Base-by-base conservation (phyloP, 2,329 filamentous ascomycete genomes). In the Rhytidhysteron rufulum region DNA sequence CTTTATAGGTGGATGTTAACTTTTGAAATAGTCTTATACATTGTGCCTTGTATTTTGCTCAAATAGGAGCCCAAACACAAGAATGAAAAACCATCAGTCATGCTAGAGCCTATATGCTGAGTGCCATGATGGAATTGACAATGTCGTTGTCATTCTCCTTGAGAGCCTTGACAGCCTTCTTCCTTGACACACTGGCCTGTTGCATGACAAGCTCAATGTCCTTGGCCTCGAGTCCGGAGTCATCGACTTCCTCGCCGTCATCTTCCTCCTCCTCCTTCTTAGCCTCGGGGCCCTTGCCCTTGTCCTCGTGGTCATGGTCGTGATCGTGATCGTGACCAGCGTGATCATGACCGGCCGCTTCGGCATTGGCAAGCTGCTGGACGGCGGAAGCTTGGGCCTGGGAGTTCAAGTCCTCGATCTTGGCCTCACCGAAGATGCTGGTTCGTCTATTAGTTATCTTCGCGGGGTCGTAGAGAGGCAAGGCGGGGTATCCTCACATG, bases 111-210 rank as follows among this genome's bases (percentile, higher is more conserved):
- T 64, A 77, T 74, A 75, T 75, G 63, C 72, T 76, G 50, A 98
- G 76, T 57, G 91, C 90, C 93, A 98, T 98, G 77, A 98, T 98
- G 60, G 93, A 96, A 80, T 98, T 98, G 78, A 98, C 93, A 75
- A 98, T 98, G 69, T 98, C 93, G 65, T 97, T 96, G 75, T 97
- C 91, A 68, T 98, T 98, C 78, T 97, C 93, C 78, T 89, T 90
- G 66, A 98, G 80, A 42, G 94, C 93, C 77, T 97, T 98, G 77
- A 98, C 82, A 47, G 93, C 93, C 83, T 97, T 97, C 77, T 95
- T 96, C 71, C 93, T 82, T 59, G 88, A 95, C 61, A 98, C 94
- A 63, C 78, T 93, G 60, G 93, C 93, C 75, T 98, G 91, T 58
- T 87, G 88, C 88, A 97, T 96, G 71, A 98, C 93, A 44, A 98